Conservation (phyloP, 305 asterid genomes). For the Fraxinus sp. region DNA sequence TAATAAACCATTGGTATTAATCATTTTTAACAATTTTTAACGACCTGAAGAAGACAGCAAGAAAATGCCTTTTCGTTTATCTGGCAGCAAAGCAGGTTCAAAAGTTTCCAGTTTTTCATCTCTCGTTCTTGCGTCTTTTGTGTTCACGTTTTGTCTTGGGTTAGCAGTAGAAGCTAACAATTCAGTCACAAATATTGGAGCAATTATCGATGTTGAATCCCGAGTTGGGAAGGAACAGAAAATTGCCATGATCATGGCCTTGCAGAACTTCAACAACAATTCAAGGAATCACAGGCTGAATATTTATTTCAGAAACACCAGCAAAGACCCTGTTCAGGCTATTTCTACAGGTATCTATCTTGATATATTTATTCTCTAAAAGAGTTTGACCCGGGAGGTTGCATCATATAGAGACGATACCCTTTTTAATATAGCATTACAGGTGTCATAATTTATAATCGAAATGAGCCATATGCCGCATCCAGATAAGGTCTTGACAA, state of each 20-base stretch:
- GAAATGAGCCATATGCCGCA: too few species aligned
- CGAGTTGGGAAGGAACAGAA: conserved; percentile 41
- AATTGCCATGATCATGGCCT: conserved; percentile 33
- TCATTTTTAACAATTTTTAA: too few species aligned
- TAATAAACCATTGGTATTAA: too few species aligned
- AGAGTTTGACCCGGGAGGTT: neutral
- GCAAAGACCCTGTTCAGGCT: conserved; percentile 31
- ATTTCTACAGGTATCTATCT: conserved; percentile 29
- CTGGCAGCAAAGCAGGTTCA: neutral
- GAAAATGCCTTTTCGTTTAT: neutral
- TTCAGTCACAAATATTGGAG: conserved; percentile 29
- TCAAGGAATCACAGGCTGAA: conserved; percentile 19
- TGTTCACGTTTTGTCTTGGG: conserved; percentile 1
- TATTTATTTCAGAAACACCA: conserved; percentile 30
- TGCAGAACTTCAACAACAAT: conserved; percentile 22
- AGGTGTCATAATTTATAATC: too few species aligned
- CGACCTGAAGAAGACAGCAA: neutral
- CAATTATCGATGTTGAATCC: conserved; percentile 35
- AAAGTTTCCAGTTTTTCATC: neutral
- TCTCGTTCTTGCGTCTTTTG: conserved; percentile 2
- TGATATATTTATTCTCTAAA: too few species aligned
- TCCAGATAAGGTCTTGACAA: too few species aligned
- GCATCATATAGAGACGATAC: too few species aligned
- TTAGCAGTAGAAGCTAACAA: conserved; percentile 1
- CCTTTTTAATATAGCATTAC: too few species aligned